Base-by-base conservation (phyloP, 345 rosid genomes). In the Populus alba region DNA sequence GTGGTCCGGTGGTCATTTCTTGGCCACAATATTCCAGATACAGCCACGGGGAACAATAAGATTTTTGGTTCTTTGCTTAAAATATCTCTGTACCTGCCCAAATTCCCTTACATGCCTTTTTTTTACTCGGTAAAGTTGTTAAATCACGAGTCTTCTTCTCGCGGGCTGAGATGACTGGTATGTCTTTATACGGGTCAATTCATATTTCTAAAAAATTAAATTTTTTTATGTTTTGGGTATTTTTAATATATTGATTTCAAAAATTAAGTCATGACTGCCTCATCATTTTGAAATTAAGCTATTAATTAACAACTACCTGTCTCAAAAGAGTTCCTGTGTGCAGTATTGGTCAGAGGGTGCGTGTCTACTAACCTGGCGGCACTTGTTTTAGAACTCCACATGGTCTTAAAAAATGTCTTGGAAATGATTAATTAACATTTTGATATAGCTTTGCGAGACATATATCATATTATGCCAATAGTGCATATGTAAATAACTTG, bases 1-100 rank as follows among this genome's bases (percentile, higher is more conserved):
- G 65, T 4, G 76, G 68, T 27, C 47, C 59, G 74, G 67, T 79
- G 89, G 83, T 70, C 72, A 63, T 75, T 62, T 80, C 78, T 41
- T 38, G 70, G 81, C 87, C 87, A 78, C 83, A 77, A 23, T 25
- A 17, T 17, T 38, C 77, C 55, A 37, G 41, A 72, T 25, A 43
- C 39, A 37, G n/a, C 23, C 41, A 61, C 66, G 78, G 41, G 37
- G 31, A 27, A 41, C 67, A 72, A 47, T 35, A 70, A 29, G 73
- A 31, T n/a, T 1, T 8, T 27, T 76, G 51, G 65, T 47, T 23
- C 35, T 13, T 45, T 17, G 61, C 78, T 13, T 76, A 20, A 45
- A 67, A 66, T 65, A 51, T 31, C 45, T 25, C 74, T 68, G 15
- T 16, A 55, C 47, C 45, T 13, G 33, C 18, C 71, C 27, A 51